Base-by-base conservation (phyloP, 148 eudicot genomes). In the Tetragonia tetragonoides region DNA sequence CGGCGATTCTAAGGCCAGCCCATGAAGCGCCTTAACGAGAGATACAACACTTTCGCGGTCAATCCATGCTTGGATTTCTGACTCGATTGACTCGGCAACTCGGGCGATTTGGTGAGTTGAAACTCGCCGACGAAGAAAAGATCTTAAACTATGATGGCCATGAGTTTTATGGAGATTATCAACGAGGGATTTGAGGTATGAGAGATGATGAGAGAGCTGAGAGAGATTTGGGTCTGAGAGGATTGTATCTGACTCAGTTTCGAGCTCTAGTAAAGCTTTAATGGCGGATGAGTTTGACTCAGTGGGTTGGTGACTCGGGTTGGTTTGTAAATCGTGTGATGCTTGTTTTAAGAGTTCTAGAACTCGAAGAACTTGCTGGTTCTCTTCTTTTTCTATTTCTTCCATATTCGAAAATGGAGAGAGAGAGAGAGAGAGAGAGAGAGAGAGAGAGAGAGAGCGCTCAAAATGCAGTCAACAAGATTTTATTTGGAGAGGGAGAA, bases 361-460 rank as follows among this genome's bases (percentile, higher is more conserved):
- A 89, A 79, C 91, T 87, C 10, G 5, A 7, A 70, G 59, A 1
- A 70, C 59, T 70, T 70, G 59, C 0, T 80, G 88, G 70, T 75
- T 83, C 61, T 83, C 57, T 49, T 70, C 73, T 46, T 21, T 69
- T 18, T 82, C 86, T 46, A 67, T 54, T 73, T 68, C 84, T 62
- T 90, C 87, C 88, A 86, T 89, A 2, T 21, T 15, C 81, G 83
- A 90, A 88, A 76, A 40, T 90, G 84, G 95, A 94, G 82, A 34
- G 90, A 92, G 0, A 97, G 98, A 37, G 95, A 94, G 82, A 93
- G 98, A 73, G 76, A 87, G 97, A n/a, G 78, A 87, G 97, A 61
- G 95, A 90, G 77, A 90, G 85, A 73, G 86, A 44, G 3, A 2
- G 70, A 68, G 51, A 68, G 72, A 68, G 72, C 54, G 21, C 28